phyloP scores from a whole-genome alignment of 2,329 filamentous ascomycete genomes.

The Colletotrichum theobromicola region DNA sequence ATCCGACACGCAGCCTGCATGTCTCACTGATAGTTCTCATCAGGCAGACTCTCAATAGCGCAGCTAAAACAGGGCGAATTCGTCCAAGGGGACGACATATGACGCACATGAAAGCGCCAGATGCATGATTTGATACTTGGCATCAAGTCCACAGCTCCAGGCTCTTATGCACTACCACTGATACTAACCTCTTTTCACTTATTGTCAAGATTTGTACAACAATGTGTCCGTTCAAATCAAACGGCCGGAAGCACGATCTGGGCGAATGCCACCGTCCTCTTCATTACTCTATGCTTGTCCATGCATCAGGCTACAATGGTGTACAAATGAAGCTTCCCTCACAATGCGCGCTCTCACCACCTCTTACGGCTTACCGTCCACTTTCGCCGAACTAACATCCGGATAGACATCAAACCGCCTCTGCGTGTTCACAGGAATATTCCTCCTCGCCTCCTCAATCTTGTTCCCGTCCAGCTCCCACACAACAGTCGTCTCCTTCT shows the following conservation, averaged over 20 bases:
- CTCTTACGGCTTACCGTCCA: background rate
- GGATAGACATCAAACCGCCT: conserved; percentile 95
- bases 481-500: conserved; percentile 77
- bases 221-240: too few species aligned
- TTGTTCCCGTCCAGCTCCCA: conserved; percentile 71
- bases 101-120: too few species aligned
- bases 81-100: too few species aligned
- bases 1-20: background rate
- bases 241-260: too few species aligned
- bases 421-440: conserved; percentile 85
- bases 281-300: background rate
- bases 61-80: too few species aligned
- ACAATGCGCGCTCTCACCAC: background rate
- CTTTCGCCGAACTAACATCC: conserved; percentile 67
- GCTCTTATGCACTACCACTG: too few species aligned
- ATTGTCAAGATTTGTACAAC: too few species aligned
- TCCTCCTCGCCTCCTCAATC: conserved; percentile 78
- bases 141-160: too few species aligned
- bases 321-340: background rate
- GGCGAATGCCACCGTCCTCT: background rate
- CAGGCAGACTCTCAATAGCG: too few species aligned
- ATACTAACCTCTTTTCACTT: too few species aligned
- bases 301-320: background rate
- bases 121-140: too few species aligned
- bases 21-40: too few species aligned